These are phyloP conservation scores for Boletus bicolor DNA, from an alignment of 768 basidiomycete genomes.

Conservation along the genomic window DNA sequence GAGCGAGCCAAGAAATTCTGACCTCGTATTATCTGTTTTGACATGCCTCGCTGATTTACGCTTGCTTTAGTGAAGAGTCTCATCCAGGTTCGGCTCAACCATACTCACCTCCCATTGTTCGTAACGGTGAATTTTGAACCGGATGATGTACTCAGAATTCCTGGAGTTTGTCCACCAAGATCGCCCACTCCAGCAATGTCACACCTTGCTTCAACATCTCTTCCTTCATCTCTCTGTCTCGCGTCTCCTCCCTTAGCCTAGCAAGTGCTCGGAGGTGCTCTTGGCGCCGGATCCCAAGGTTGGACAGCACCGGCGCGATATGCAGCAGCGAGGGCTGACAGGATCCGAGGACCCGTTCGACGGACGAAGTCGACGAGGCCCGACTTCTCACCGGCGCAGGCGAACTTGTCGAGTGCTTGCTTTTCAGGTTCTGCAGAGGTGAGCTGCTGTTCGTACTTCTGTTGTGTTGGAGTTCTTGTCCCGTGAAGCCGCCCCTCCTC, in stretches of 20 bases:
- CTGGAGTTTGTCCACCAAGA: slow-evolving; percentile 64
- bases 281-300: slow-evolving; percentile 54
- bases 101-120: neutral
- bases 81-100: neutral
- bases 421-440: slow-evolving; percentile 17
- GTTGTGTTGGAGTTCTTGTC: slow-evolving; percentile 10
- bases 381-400: slow-evolving; percentile 18
- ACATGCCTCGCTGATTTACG: neutral
- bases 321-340: slow-evolving; percentile 67
- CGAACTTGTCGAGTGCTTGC: slow-evolving; percentile 9
- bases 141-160: slow-evolving; percentile 21
- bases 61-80: neutral
- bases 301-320: slow-evolving; percentile 52
- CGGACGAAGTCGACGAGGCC: slow-evolving; percentile 38
- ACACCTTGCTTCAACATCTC: slow-evolving; percentile 66
- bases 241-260: slow-evolving; percentile 58
- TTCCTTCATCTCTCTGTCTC: slow-evolving; percentile 68
- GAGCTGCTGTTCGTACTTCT: slow-evolving; percentile 21
- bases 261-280: slow-evolving; percentile 65
- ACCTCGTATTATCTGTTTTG: neutral
- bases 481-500: slow-evolving; percentile 10
- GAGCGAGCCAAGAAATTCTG: neutral
- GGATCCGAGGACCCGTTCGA: slow-evolving; percentile 54
- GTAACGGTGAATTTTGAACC: too few relatives aligned
- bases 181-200: slow-evolving; percentile 77